Conservation (phyloP, 768 basidiomycete genomes). For the Lyophyllum decastes region DNA sequence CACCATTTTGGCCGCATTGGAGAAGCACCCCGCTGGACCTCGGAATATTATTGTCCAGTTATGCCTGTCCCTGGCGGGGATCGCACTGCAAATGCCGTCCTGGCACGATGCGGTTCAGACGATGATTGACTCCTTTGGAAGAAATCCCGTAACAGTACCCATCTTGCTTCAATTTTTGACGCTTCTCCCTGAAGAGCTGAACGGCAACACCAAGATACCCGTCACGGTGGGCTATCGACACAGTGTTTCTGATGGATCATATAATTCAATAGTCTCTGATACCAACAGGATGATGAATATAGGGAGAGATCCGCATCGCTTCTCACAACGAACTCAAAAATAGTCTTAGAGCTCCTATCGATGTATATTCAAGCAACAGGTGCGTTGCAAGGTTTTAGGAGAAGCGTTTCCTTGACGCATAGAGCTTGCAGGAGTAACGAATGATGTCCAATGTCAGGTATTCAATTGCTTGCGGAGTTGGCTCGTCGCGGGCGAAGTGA, state of each 20-base stretch:
- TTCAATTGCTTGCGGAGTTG: constrained; percentile 87
- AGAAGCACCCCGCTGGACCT: constrained; percentile 74
- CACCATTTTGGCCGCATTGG: constrained; percentile 78
- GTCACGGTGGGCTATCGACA: constrained; percentile 64
- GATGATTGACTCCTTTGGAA: constrained; percentile 85
- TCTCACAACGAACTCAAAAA: constrained; percentile 65
- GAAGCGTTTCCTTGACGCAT: not conserved
- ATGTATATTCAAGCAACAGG: constrained; percentile 91
- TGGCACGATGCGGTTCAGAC: constrained; percentile 83
- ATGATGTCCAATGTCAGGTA: constrained; percentile 74
- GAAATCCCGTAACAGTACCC: constrained; percentile 80
- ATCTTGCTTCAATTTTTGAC: constrained; percentile 88
- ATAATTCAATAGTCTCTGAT: not conserved
- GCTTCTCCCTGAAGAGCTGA: constrained; percentile 87
- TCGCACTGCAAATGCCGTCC: constrained; percentile 84
- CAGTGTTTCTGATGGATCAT: not conserved
- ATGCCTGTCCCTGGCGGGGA: constrained; percentile 85
- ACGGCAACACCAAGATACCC: constrained; percentile 83
- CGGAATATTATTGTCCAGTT: constrained; percentile 86
- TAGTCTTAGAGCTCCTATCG: constrained; percentile 75
- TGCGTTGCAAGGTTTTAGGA: constrained; percentile 36
- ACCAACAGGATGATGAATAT: constrained; percentile 74
- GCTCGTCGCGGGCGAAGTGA: constrained; percentile 86
- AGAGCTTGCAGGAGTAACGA: constrained; percentile 72
- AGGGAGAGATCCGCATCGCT: constrained; percentile 58